These are phyloP conservation scores for Psilocybe sp. DNA, from an alignment of 768 basidiomycete species.

Conservation along the genomic window DNA sequence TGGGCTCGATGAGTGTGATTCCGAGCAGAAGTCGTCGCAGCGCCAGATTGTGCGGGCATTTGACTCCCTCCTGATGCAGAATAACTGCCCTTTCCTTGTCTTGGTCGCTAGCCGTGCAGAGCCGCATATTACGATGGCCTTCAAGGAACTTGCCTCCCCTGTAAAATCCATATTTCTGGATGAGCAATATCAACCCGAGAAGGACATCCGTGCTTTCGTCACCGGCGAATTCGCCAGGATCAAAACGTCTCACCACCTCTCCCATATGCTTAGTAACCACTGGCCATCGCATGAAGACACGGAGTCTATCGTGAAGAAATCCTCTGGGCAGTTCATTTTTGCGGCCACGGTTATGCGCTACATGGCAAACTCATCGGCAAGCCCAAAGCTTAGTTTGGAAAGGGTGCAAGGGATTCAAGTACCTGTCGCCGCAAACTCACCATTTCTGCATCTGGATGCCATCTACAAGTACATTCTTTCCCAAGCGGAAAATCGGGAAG, in stretches of 20 bases:
- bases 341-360: conserved; percentile 6
- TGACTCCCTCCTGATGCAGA: background rate
- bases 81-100: background rate
- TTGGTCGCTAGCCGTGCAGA: conserved; percentile 3
- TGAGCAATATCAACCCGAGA: background rate
- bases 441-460: too few species aligned
- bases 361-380: background rate
- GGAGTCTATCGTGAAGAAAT: background rate
- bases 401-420: too few species aligned
- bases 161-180: background rate
- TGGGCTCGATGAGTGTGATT: conserved; percentile 4
- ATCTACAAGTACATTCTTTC: too few species aligned
- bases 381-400: too few species aligned
- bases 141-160: background rate
- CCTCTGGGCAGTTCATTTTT: conserved; percentile 5
- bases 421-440: too few species aligned
- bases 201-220: conserved; percentile 1
- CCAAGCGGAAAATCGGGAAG: too few species aligned
- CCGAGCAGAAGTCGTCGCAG: background rate
- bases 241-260: background rate
- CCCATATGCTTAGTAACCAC: background rate
- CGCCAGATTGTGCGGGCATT: background rate
- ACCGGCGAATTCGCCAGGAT: background rate
- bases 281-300: background rate
- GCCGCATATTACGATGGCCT: background rate